A percentile compares a stretch with the other conserved stretches of the same genome.
These are phyloP conservation scores for Aphanomyces cochlioides DNA, from an alignment of 352 stramenopile species.

Conservation along the genomic window DNA sequence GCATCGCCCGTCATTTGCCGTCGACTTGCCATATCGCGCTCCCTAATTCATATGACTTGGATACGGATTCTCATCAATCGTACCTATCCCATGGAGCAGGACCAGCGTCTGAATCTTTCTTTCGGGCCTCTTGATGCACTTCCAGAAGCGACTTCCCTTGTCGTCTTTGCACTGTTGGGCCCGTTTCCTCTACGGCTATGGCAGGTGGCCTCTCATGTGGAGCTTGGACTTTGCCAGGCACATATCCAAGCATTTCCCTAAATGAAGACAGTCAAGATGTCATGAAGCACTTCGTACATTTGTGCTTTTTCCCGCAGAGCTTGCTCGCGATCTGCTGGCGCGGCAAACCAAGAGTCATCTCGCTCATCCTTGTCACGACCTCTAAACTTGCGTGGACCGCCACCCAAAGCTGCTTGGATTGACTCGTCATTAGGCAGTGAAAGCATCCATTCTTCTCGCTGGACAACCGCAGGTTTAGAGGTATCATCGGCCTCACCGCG, in stretches of 20 bases:
- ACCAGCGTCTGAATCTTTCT: slow-evolving; percentile 38
- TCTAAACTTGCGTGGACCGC: slow-evolving; percentile 43
- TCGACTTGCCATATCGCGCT: slow-evolving; percentile 61
- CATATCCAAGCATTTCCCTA: slow-evolving; percentile 77
- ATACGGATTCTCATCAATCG: not conserved
- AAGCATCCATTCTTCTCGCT: slow-evolving; percentile 80
- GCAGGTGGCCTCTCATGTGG: slow-evolving; percentile 29
- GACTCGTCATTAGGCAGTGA: slow-evolving; percentile 76
- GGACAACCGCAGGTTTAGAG: slow-evolving; percentile 30
- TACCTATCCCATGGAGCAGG: slow-evolving; percentile 62
- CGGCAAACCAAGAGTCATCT: slow-evolving; percentile 81
- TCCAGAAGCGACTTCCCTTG: slow-evolving; percentile 72
- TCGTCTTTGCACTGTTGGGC: slow-evolving; percentile 53
- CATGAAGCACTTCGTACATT: slow-evolving; percentile 43
- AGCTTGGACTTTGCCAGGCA: slow-evolving; percentile 44
- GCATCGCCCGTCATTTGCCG: slow-evolving; percentile 64
- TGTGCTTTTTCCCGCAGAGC: slow-evolving; percentile 75
- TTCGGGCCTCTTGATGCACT: slow-evolving; percentile 67
- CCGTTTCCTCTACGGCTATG: slow-evolving; percentile 56
- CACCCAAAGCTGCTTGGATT: slow-evolving; percentile 67
- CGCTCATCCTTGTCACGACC: slow-evolving; percentile 33
- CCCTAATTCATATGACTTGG: slow-evolving; percentile 34
- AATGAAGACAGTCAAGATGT: not conserved
- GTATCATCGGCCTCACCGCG: slow-evolving; percentile 31
- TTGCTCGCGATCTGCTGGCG: slow-evolving; percentile 74